Base-by-base conservation (phyloP, 1,284 basidiomycete genomes). In the Pseudozyma pruni region DNA sequence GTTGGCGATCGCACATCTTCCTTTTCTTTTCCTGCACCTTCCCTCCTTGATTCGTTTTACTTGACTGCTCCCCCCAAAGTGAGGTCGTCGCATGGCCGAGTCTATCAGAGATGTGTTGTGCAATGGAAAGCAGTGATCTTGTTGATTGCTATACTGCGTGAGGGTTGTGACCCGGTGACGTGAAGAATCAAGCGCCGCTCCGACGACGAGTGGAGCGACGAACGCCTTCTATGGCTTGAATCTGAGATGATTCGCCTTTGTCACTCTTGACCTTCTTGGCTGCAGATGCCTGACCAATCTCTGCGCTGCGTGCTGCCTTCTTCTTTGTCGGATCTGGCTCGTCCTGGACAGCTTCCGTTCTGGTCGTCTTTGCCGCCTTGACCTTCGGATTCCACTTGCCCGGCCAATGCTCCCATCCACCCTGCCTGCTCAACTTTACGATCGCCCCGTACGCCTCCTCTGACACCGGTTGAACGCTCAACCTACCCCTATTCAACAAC, bases 381-480 rank as follows among this genome's bases (percentile, higher is more conserved):
- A 37, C 27, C 13, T 20, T 42, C 1, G 69, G 56, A 52, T 76
- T 72, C 76, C 76, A 78, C 38, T 78, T 78, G 1, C 67, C 76
- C 2, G 48, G 29, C 77, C 79, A 79, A 6, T 66, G 58, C 5
- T 84, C 81, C 81, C 85, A 87, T 0, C 85, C 86, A 0, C 94
- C 94, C 27, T 85, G 86, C 46, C 88, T 86, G 0, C 92, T 90
- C 46, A 98, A 83, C 42, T 84, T 74, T 10, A 85, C 81, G 16
- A 96, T 86, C 1, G 88, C 87, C 19, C 87, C 85, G 87, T 89
- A 98, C 0, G 92, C 90, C 10, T 83, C 85, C 56, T 87, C 83
- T 25, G 87, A 84, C 1, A 95, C 93, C 3, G 88, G 87, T 83
- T 97, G 77, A 38, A 93, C 90, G 82, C 93, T 95, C 46, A 98